Conservation (phyloP, 139 green algal genomes). For the Zygnema cylindricum region DNA sequence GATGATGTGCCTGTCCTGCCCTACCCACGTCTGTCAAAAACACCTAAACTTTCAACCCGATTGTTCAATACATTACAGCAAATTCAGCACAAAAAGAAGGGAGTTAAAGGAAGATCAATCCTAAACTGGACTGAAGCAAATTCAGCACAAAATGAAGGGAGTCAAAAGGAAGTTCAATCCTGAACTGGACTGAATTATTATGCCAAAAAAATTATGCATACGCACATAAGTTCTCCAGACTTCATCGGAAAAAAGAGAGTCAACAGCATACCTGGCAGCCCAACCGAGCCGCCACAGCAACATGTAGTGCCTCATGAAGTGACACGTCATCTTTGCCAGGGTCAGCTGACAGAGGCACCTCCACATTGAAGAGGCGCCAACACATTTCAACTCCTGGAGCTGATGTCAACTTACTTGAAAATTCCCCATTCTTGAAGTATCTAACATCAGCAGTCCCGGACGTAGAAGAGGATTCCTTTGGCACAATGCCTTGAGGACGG, state of each 20-base stretch:
- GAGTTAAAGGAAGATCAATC: no score
- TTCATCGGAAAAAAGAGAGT: no score
- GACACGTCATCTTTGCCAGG: conserved; percentile 73
- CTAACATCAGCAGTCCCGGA: no score
- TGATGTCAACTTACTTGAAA: neutral
- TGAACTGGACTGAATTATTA: conserved; percentile 10
- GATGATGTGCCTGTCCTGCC: conserved; percentile 20
- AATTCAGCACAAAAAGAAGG: no score
- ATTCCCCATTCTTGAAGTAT: neutral
- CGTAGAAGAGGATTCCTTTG: no score
- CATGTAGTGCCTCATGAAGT: conserved; percentile 52
- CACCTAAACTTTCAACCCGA: no score
- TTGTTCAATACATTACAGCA: no score
- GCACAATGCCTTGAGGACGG: no score
- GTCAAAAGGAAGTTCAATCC: neutral
- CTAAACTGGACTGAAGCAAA: no score
- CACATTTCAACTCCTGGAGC: neutral
- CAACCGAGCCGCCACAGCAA: conserved; percentile 58
- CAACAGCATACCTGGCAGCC: conserved; percentile 37
- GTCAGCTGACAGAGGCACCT: conserved; percentile 64
- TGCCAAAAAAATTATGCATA: conserved; percentile 4
- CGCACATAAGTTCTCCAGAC: neutral
- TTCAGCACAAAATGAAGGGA: no score
- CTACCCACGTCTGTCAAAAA: no score
- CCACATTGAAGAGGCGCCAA: conserved; percentile 65